Evolutionary conservation across 2,329 filamentous ascomycete genomes (phyloP).

Genomic region (Talaromyces pinophilus): DNA sequence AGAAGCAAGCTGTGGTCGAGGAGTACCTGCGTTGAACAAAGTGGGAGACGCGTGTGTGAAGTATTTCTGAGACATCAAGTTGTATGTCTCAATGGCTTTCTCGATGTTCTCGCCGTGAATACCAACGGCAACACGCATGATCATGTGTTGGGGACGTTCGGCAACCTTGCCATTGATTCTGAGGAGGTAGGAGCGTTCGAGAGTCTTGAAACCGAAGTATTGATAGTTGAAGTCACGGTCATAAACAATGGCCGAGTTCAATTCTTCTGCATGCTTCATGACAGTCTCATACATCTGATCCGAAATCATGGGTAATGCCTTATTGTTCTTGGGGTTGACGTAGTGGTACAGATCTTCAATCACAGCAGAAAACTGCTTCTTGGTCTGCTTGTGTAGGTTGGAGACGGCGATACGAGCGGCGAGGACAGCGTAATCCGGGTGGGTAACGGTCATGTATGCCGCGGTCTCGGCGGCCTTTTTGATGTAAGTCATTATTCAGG

Average conservation of each 20-base stretch:
- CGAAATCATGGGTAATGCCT: conserved; percentile 89
- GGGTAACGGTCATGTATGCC: conserved; percentile 99
- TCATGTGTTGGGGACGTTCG: conserved; percentile 98
- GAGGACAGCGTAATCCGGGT: conserved; percentile 98
- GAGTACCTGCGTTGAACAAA: conserved; percentile 96
- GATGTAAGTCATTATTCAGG: conserved; percentile 27
- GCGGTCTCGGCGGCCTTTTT: conserved; percentile 92
- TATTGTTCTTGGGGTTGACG: conserved; percentile 88
- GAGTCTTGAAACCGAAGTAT: conserved; percentile 99
- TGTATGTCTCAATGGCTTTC: conserved; percentile 94
- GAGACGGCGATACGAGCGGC: conserved; percentile 98
- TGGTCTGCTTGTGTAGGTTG: conserved; percentile 99
- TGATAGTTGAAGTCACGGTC: conserved; percentile 99
- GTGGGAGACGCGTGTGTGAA: conserved; percentile 98
- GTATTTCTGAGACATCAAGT: conserved; percentile 97
- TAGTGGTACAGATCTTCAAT: conserved; percentile 93
- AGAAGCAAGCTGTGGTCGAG: conserved; percentile 89
- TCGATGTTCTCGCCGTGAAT: conserved; percentile 96
- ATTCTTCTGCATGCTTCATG: conserved; percentile 93
- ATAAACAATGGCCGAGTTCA: conserved; percentile 98
- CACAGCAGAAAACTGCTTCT: conserved; percentile 99
- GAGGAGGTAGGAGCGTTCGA: conserved; percentile 95
- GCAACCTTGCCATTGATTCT: conserved; percentile 95
- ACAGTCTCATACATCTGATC: conserved; percentile 86
- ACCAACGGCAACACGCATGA: conserved; percentile 97